A percentile compares a stretch with the other conserved stretches of the same genome.
phyloP scores from a whole-genome alignment of 2,329 filamentous ascomycete genomes.

The Paraconiothyrium sp. region DNA sequence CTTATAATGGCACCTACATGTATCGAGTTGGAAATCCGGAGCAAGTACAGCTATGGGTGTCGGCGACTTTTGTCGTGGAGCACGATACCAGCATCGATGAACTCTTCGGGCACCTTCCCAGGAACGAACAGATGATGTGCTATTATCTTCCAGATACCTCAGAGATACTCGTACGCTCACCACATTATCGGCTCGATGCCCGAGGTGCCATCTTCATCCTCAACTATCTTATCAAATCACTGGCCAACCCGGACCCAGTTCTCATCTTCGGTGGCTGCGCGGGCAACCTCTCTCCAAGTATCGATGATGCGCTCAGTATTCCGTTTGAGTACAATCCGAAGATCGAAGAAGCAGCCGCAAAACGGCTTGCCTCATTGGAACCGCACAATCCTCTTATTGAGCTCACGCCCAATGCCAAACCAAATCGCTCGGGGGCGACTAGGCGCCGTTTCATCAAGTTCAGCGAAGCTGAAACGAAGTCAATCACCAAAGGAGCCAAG shows the following conservation, averaged over 20 bases:
- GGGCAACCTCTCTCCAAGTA: conserved; percentile 34
- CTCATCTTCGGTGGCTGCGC: conserved; percentile 34
- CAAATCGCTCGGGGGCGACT: conserved; percentile 19
- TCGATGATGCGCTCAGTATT: conserved; percentile 32
- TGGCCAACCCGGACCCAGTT: conserved; percentile 28
- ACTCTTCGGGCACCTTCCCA: conserved; percentile 32
- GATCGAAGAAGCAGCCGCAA: conserved; percentile 27
- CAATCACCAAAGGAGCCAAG: conserved; percentile 24
- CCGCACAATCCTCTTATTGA: conserved; percentile 31
- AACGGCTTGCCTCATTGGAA: conserved; percentile 29
- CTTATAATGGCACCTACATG: conserved; percentile 34
- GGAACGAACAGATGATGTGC: conserved; percentile 40
- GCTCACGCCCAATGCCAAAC: conserved; percentile 24
- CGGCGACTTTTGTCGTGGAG: conserved; percentile 32
- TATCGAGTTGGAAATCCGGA: conserved; percentile 34
- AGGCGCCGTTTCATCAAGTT: conserved; percentile 22
- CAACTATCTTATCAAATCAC: conserved; percentile 32
- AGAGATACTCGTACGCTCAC: conserved; percentile 35
- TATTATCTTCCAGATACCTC: conserved; percentile 33
- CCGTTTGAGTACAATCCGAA: conserved; percentile 25
- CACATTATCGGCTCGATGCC: conserved; percentile 38
- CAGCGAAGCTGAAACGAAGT: conserved; percentile 26
- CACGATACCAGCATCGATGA: conserved; percentile 31
- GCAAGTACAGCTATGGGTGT: conserved; percentile 34
- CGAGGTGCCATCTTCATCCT: conserved; percentile 37